A percentile compares a stretch with the other conserved stretches of the same genome.
Evolutionary conservation across 176 grass and related monocot species (phyloP).

Genomic region (Coix lacrymajobi): DNA sequence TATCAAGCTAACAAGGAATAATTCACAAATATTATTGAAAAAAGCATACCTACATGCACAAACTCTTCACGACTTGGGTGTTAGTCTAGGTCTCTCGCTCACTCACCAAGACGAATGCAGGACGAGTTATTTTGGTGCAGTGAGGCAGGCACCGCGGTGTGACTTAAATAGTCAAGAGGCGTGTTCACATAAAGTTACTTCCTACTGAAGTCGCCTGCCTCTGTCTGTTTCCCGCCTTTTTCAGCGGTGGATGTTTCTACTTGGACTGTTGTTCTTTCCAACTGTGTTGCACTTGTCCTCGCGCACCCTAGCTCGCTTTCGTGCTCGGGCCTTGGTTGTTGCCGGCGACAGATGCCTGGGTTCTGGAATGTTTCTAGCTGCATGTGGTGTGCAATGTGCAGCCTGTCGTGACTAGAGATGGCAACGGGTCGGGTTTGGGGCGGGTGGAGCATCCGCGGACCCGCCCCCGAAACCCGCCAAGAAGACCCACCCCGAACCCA

Average conservation of each 20-base stretch:
- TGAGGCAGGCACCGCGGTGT: too few relatives aligned
- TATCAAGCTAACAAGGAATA: not conserved
- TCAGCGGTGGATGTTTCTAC: not conserved
- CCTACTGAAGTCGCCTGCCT: not conserved
- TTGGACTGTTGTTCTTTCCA: not conserved
- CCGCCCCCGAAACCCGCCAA: too few relatives aligned
- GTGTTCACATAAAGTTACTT: not conserved
- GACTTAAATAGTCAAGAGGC: not conserved
- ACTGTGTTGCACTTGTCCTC: not conserved
- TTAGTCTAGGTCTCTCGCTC: too few relatives aligned
- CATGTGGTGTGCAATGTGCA: not conserved
- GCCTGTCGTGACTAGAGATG: not conserved
- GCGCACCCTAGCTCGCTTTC: not conserved
- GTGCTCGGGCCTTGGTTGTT: accelerated
- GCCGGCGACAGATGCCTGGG: accelerated
- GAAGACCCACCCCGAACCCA: too few relatives aligned
- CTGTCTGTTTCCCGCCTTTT: not conserved
- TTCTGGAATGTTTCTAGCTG: not conserved
- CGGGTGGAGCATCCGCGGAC: too few relatives aligned
- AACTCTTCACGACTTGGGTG: not conserved
- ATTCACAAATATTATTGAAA: accelerated
- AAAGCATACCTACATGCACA: not conserved
- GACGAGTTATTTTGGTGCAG: not conserved
- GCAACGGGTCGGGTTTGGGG: too few relatives aligned
- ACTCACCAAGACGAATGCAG: not conserved